A percentile compares a stretch with the other conserved stretches of the same genome.
phyloP scores from a whole-genome alignment of 164 flowering plant genomes.

The Aristolochia fimbriata region DNA sequence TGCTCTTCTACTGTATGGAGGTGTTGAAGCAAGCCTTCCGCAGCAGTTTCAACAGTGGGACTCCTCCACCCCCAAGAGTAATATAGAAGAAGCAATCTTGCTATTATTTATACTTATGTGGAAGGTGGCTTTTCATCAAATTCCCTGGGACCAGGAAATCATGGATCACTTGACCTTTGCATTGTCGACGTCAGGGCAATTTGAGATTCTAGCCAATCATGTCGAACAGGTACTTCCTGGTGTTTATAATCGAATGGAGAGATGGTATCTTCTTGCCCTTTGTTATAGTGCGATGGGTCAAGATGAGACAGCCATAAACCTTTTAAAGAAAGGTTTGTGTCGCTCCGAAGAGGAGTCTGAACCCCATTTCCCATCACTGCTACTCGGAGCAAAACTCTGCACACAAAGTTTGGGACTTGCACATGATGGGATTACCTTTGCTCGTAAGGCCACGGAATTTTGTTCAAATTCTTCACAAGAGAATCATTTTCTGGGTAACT shows the following conservation, averaged over 20 bases:
- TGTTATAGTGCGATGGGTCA: slow-evolving; percentile 81
- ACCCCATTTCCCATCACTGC: slow-evolving; percentile 50
- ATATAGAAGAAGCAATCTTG: slow-evolving; percentile 74
- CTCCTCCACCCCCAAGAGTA: slow-evolving; percentile 32
- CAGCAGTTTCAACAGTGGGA: slow-evolving; percentile 38
- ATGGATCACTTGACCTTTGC: slow-evolving; percentile 77
- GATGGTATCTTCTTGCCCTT: slow-evolving; percentile 91
- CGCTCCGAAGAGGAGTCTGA: slow-evolving; percentile 41
- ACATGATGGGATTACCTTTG: slow-evolving; percentile 58
- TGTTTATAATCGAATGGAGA: slow-evolving; percentile 46
- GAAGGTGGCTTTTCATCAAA: slow-evolving; percentile 42
- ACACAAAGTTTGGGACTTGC: slow-evolving; percentile 44
- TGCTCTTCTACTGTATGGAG: slow-evolving; percentile 56
- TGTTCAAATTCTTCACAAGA: slow-evolving; percentile 5
- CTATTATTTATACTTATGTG: slow-evolving; percentile 61
- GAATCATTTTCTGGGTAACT: slow-evolving; percentile 44
- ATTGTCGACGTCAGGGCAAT: slow-evolving; percentile 48
- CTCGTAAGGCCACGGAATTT: slow-evolving; percentile 36
- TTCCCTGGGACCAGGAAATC: slow-evolving; percentile 78
- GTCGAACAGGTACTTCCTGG: slow-evolving; percentile 80
- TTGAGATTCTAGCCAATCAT: slow-evolving; percentile 57
- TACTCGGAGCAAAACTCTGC: slow-evolving; percentile 74
- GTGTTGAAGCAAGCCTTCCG: slow-evolving; percentile 56
- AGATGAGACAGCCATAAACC: slow-evolving; percentile 58
- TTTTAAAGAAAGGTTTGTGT: slow-evolving; percentile 48